Evolutionary conservation across 306 rosid genomes (phyloP).

Genomic region (Citrullus mucosospermus): DNA sequence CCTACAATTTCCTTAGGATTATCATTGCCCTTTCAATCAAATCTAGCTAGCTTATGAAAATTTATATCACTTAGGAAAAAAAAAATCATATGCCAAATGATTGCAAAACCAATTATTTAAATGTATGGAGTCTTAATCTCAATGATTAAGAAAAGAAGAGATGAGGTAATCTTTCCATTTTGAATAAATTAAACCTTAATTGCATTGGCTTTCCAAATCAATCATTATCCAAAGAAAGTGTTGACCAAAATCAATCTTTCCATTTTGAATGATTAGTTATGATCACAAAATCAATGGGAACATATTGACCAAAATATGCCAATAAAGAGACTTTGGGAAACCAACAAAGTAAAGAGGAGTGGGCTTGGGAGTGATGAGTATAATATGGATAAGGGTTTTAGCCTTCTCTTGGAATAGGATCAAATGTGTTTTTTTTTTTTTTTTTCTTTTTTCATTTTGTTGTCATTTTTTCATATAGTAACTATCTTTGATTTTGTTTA

Average conservation of each 20-base stretch:
- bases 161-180: too few species aligned
- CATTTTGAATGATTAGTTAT: too few species aligned
- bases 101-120: neutral
- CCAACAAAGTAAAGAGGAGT: neutral
- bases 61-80: neutral
- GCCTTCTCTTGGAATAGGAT: too few species aligned
- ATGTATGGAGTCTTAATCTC: neutral
- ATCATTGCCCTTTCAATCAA: neutral
- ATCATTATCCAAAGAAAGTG: neutral
- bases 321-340: neutral
- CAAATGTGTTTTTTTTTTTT: too few species aligned
- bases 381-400: too few species aligned
- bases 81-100: slow-evolving; percentile 6
- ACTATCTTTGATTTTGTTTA: too few species aligned
- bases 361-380: neutral
- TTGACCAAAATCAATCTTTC: too few species aligned
- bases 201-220: neutral
- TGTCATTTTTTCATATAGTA: too few species aligned
- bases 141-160: neutral
- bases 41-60: neutral
- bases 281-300: too few species aligned
- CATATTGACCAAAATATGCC: too few species aligned
- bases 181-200: neutral
- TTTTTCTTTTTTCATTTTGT: too few species aligned
- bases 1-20: neutral